Conservation (phyloP, 2,329 filamentous ascomycete genomes). For the Aspergillus fumigatiaffinis region DNA sequence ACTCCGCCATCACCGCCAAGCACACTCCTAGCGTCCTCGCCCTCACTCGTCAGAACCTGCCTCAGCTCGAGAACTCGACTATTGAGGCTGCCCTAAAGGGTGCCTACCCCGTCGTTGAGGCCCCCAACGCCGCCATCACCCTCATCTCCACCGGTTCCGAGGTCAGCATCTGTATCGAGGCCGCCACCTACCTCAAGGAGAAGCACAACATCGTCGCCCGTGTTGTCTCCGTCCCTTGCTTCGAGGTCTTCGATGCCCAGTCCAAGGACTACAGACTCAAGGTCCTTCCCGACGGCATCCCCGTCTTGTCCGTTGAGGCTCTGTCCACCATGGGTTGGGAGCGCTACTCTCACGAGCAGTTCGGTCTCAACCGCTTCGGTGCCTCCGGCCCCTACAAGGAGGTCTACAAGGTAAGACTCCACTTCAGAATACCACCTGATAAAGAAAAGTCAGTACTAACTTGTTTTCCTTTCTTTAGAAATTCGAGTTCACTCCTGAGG, state of each 20-base stretch:
- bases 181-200: slow-evolving; percentile 85
- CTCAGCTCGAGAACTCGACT: slow-evolving; percentile 90
- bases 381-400: slow-evolving; percentile 96
- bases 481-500: slow-evolving; percentile 98
- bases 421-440: neutral
- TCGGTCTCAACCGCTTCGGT: slow-evolving; percentile 98
- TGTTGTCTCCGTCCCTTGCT: slow-evolving; percentile 93
- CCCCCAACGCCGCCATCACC: slow-evolving; percentile 77
- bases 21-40: slow-evolving; percentile 90
- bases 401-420: slow-evolving; percentile 74
- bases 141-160: slow-evolving; percentile 95
- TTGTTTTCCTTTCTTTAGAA: slow-evolving; percentile 54
- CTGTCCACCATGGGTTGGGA: slow-evolving; percentile 98
- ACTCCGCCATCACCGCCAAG: slow-evolving; percentile 85
- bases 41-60: slow-evolving; percentile 95
- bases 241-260: slow-evolving; percentile 94
- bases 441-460: slow-evolving; percentile 8
- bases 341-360: slow-evolving; percentile 98
- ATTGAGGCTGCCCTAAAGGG: slow-evolving; percentile 90
- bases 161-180: slow-evolving; percentile 88
- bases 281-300: slow-evolving; percentile 90
- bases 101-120: slow-evolving; percentile 86
- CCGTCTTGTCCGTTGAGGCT: slow-evolving; percentile 88
- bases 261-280: slow-evolving; percentile 90
- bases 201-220: slow-evolving; percentile 83